Evolutionary conservation across 495 filamentous ascomycete species (phyloP), one percentile per base, ranked within the genome.

Genomic region (Penicillium manginii): DNA sequence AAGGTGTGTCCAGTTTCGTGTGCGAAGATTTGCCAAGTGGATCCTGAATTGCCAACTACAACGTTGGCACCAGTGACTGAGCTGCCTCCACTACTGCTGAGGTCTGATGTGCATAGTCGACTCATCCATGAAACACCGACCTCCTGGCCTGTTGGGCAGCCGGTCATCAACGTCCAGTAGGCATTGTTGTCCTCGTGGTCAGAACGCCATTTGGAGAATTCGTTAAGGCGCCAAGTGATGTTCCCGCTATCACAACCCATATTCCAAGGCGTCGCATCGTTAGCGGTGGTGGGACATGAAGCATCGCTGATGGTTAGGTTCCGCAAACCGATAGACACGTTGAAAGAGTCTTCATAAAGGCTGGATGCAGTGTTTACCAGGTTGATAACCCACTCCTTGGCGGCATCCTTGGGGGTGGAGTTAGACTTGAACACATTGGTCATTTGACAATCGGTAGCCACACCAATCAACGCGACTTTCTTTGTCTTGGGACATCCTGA

Each of bases 1-100:
- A 97, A 97, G 0, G 91, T 97, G 62, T 98, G 94, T 10, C 94
- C 94, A 12, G 90, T 86, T 71, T 98, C 96, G 66, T 98, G 94
- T 21, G 94, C 93, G 74, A 98, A 92, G 51, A 98, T 90, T 69
- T 97, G 91, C 96, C 96, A 98, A 63, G 96, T 91, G 19, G 84
- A 89, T 2, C 73, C 73, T 11, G 83, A 77, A 2, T 91, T 96
- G 49, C 86, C 85, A 17, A 92, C 88, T 18, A 98, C 92, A 22
- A 98, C 91, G 69, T 97, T 97, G 43, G 94, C 88, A 19, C 91
- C 90, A 18, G 86, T 87, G 46, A 96, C 87, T 2, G 85, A 86
- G 69, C 89, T 88, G n/a, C 65, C 68, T 11, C 73, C 72, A 18
- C 75, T 73, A 39, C 67, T 73, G 10, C 62, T 69, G 2, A 87